These are phyloP conservation scores for Barnettozyma californica DNA, from an alignment of 805 yeast genomes.

Conservation along the genomic window DNA sequence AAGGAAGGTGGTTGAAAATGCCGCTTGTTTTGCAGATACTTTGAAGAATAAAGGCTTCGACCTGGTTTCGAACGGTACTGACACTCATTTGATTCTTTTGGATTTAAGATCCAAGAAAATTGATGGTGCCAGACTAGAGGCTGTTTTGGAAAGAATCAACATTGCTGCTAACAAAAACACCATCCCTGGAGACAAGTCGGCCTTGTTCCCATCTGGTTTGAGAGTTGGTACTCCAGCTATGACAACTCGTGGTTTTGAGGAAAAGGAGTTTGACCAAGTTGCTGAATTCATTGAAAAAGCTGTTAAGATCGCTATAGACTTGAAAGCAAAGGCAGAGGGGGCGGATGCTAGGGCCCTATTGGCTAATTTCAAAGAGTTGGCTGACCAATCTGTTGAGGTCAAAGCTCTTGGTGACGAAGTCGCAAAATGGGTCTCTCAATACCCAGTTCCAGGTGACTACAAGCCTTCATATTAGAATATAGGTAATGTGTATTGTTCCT, in stretches of 20 bases:
- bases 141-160: constrained; percentile 89
- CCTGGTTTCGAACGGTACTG: constrained; percentile 92
- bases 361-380: constrained; percentile 64
- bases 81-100: constrained; percentile 92
- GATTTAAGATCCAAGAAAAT: constrained; percentile 83
- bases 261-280: constrained; percentile 76
- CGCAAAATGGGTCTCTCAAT: constrained; percentile 62
- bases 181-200: constrained; percentile 96
- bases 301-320: constrained; percentile 60
- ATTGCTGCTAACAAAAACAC: constrained; percentile 97
- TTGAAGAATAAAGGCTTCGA: constrained; percentile 70
- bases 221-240: constrained; percentile 98
- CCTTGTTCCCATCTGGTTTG: constrained; percentile 94
- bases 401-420: constrained; percentile 59
- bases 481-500: background rate
- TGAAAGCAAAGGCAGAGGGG: constrained; percentile 57
- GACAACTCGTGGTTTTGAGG: constrained; percentile 95
- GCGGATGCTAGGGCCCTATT: constrained; percentile 50
- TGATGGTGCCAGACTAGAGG: constrained; percentile 96
- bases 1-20: constrained; percentile 80
- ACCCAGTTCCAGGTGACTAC: constrained; percentile 83
- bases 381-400: constrained; percentile 56
- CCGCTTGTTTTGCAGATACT: constrained; percentile 72
- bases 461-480: background rate
- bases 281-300: constrained; percentile 78